phyloP scores from a whole-genome alignment of 768 basidiomycete genomes.

The Phylloporus arenicola region DNA sequence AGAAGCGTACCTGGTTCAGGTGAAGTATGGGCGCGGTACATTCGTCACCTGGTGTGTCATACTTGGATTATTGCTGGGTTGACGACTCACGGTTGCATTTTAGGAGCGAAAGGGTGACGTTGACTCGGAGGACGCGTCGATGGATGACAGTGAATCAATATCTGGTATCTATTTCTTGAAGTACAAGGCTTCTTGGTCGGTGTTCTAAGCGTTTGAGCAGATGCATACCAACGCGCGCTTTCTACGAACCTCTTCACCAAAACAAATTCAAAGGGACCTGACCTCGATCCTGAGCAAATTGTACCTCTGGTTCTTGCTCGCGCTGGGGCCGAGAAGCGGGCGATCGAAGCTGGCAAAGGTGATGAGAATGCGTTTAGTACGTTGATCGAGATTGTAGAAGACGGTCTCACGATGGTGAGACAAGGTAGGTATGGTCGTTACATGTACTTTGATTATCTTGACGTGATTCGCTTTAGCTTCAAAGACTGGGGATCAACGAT shows the following conservation, averaged over 20 bases:
- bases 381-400: slow-evolving; percentile 54
- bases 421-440: slow-evolving; percentile 37
- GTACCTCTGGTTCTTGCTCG: slow-evolving; percentile 59
- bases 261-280: slow-evolving; percentile 10
- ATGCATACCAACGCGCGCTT: slow-evolving; percentile 54
- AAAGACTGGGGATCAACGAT: slow-evolving; percentile 64
- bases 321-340: slow-evolving; percentile 58
- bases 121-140: slow-evolving; percentile 13
- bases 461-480: slow-evolving; percentile 39
- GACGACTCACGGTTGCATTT: background rate
- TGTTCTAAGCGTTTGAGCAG: slow-evolving; percentile 31
- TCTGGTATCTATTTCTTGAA: slow-evolving; percentile 15
- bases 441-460: background rate
- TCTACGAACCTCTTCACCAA: slow-evolving; percentile 47
- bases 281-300: slow-evolving; percentile 57
- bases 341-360: slow-evolving; percentile 41
- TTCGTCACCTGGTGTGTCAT: slow-evolving; percentile 59
- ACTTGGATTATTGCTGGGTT: background rate
- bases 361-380: slow-evolving; percentile 50
- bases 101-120: slow-evolving; percentile 20
- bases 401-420: slow-evolving; percentile 57
- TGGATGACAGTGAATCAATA: slow-evolving; percentile 21
- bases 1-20: slow-evolving; percentile 74
- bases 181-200: background rate
- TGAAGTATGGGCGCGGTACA: slow-evolving; percentile 73